phyloP scores from a whole-genome alignment of 2,329 filamentous ascomycete genomes.

The Orbilia javanica region DNA sequence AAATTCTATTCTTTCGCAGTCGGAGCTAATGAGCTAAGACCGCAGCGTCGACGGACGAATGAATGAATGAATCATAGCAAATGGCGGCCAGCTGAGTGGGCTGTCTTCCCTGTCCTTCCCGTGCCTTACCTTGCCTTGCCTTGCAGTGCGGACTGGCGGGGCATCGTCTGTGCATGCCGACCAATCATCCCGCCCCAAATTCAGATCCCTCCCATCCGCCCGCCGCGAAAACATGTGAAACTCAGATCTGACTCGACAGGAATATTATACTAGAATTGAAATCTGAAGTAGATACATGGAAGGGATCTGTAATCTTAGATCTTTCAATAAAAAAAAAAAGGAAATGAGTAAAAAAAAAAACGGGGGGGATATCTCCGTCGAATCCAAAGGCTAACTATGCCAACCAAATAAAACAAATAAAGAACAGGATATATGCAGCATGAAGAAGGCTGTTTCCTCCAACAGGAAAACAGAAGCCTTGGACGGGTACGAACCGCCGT shows the following conservation, averaged over 20 bases:
- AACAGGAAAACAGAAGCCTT: neutral
- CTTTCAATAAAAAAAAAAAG: neutral
- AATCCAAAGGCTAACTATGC: slow-evolving; percentile 4
- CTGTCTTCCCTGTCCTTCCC: neutral
- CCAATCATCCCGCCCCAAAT: slow-evolving; percentile 39
- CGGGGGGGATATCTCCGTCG: slow-evolving; percentile 18
- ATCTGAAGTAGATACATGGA: slow-evolving; percentile 15
- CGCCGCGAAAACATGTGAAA: slow-evolving; percentile 45
- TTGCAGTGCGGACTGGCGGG: slow-evolving; percentile 10
- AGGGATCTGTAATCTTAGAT: neutral
- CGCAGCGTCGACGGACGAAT: neutral
- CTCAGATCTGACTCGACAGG: slow-evolving; percentile 29
- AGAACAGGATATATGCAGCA: slow-evolving; percentile 16
- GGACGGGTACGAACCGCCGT: neutral
- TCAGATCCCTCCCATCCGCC: neutral
- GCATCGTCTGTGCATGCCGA: slow-evolving; percentile 28
- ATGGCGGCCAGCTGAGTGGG: neutral
- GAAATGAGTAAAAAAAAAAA: neutral
- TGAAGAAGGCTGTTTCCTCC: no score
- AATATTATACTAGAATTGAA: slow-evolving; percentile 4
- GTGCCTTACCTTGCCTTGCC: neutral
- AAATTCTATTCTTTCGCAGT: neutral
- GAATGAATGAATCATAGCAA: slow-evolving; percentile 3
- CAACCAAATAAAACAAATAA: neutral
- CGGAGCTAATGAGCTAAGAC: neutral